phyloP scores from a whole-genome alignment of 345 rosid genomes.

The Laguncularia racemosa region DNA sequence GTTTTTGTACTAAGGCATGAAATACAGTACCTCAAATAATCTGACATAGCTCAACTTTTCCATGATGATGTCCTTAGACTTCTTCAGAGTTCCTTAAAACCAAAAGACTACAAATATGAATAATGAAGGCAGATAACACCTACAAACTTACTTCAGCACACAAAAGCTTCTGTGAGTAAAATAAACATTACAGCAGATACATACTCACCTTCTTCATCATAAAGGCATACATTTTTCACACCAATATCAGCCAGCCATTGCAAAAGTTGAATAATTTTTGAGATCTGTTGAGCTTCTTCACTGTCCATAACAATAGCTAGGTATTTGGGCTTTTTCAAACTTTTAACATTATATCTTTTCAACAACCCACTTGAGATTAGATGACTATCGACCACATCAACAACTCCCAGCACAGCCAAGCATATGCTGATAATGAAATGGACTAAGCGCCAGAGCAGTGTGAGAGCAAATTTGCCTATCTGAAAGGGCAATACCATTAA shows the following conservation, averaged over 20 bases:
- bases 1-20: not conserved
- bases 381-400: slow-evolving; percentile 43
- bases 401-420: slow-evolving; percentile 29
- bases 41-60: slow-evolving; percentile 30
- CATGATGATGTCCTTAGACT: slow-evolving; percentile 57
- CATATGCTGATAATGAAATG: slow-evolving; percentile 54
- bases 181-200: no score
- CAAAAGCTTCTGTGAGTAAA: not conserved
- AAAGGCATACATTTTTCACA: slow-evolving; percentile 59
- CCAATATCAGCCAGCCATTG: slow-evolving; percentile 57
- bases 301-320: slow-evolving; percentile 72
- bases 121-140: not conserved
- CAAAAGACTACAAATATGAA: slow-evolving; percentile 7
- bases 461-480: slow-evolving; percentile 33
- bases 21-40: slow-evolving; percentile 33
- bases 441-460: slow-evolving; percentile 53
- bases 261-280: slow-evolving; percentile 52
- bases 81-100: slow-evolving; percentile 65
- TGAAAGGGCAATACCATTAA: slow-evolving; percentile 17
- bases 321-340: slow-evolving; percentile 43
- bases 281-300: slow-evolving; percentile 39
- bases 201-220: slow-evolving; percentile 64
- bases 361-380: slow-evolving; percentile 52
- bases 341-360: slow-evolving; percentile 33
- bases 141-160: not conserved